phyloP scores from a whole-genome alignment of 2,329 filamentous ascomycete species.

The Chaetothyriales sp. region DNA sequence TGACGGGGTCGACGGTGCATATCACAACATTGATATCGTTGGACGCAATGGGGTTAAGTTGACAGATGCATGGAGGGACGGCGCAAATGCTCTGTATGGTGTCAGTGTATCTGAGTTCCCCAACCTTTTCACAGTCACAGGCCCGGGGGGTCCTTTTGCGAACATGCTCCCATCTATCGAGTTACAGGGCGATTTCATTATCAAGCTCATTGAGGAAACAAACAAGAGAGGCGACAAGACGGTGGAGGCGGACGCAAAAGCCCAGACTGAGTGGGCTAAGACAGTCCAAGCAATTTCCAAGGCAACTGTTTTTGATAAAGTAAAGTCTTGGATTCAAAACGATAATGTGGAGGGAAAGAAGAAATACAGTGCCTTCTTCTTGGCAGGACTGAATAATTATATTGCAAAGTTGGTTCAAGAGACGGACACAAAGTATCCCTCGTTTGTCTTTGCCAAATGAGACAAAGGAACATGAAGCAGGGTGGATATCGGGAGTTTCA shows the following conservation, averaged over 20 bases:
- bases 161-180: conserved; percentile 45
- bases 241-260: not conserved
- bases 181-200: conserved; percentile 41
- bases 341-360: conserved; percentile 41
- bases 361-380: conserved; percentile 11
- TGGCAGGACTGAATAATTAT: conserved; percentile 11
- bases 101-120: conserved; percentile 30
- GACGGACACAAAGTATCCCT: conserved; percentile 1
- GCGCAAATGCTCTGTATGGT: conserved; percentile 27
- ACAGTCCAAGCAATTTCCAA: conserved; percentile 25
- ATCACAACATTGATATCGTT: conserved; percentile 21
- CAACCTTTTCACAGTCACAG: conserved; percentile 41
- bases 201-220: conserved; percentile 34
- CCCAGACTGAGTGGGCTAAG: conserved; percentile 18
- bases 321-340: conserved; percentile 40
- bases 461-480: too few species aligned
- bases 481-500: too few species aligned
- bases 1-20: conserved; percentile 27
- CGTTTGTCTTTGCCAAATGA: not conserved
- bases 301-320: conserved; percentile 38
- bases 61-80: conserved; percentile 22
- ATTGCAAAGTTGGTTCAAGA: conserved; percentile 5
- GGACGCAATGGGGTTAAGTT: conserved; percentile 20
- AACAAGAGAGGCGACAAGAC: not conserved
- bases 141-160: conserved; percentile 40